These are phyloP conservation scores for Apiospora marii DNA, from an alignment of 2,329 filamentous ascomycete genomes.

Conservation along the genomic window DNA sequence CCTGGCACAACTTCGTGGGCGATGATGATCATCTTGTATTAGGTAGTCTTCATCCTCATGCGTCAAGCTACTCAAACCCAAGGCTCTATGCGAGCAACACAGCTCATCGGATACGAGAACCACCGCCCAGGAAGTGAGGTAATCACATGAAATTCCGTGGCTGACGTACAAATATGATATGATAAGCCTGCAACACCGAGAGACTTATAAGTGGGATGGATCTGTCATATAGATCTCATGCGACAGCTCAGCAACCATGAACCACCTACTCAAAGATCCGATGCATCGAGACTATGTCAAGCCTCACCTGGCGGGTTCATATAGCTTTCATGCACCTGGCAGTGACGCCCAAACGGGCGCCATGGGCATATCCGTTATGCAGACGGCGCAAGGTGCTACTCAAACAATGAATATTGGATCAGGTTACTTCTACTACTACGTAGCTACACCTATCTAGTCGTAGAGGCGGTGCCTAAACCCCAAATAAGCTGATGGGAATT, in stretches of 20 bases:
- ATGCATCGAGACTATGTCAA: neutral
- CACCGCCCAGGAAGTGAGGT: neutral
- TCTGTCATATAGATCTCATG: neutral
- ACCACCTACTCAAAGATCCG: neutral
- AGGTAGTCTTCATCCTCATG: neutral
- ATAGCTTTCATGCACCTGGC: neutral
- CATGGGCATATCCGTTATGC: neutral
- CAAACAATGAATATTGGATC: neutral
- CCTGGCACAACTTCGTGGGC: neutral
- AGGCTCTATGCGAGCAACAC: neutral
- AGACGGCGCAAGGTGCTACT: neutral
- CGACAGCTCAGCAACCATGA: neutral
- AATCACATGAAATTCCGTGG: neutral
- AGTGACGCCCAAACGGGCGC: no score
- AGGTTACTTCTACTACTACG: neutral
- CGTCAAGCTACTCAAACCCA: neutral
- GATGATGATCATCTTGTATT: neutral
- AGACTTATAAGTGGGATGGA: neutral
- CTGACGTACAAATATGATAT: neutral
- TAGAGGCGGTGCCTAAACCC: neutral
- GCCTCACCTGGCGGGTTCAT: neutral
- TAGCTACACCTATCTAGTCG: neutral
- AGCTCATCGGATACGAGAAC: neutral
- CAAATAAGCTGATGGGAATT: neutral
- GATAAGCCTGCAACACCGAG: neutral